Evolutionary conservation across 2,329 filamentous ascomycete genomes (phyloP), one percentile per base, ranked within the genome.

Genomic region (Penicillium sp.): DNA sequence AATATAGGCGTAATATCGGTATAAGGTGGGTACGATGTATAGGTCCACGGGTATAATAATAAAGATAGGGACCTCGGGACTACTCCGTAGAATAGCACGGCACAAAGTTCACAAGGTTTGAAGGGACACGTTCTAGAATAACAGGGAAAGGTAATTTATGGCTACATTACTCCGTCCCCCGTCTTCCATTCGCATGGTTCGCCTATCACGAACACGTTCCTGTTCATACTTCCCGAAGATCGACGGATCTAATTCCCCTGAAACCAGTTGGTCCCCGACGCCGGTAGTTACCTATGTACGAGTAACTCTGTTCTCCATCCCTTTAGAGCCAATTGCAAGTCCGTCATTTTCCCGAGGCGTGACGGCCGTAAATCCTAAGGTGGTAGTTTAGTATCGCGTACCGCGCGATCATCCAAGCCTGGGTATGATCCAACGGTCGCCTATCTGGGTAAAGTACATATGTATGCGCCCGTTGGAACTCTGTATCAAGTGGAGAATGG

Each of bases 171-270:
- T 38, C 9, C n/a, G 36, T 19, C 9, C 16, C 21, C 10, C 29
- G 23, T 36, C 23, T 38, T 21, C 19, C 19, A 16, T 40, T 41
- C n/a, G 13, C 36, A 50, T 50, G 39, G 16, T 45, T 36, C 27
- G 23, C 36, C 38, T 51, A 31, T 27, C 39, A 44, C 49, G 39
- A 52, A 51, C 39, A 34, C 29, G 38, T 45, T 34, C 49, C 34
- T 38, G 7, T 40, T 40, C 25, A 27, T 23, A 19, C 19, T 31
- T 40, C 23, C 36, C 38, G 27, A 6, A 6, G 49, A 51, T 51
- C 49, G 49, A 51, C 49, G 19, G 27, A 33, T 51, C 49, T 39
- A 50, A 50, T 50, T 50, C 47, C 47, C 47, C 34, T 50, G 33
- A 38, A 38, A 36, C 19, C 4, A 36, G 16, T 9, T n/a, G 13